These are phyloP conservation scores for Sphenostylis stenocarpa DNA, from an alignment of 306 rosid genomes.

Conservation along the genomic window DNA sequence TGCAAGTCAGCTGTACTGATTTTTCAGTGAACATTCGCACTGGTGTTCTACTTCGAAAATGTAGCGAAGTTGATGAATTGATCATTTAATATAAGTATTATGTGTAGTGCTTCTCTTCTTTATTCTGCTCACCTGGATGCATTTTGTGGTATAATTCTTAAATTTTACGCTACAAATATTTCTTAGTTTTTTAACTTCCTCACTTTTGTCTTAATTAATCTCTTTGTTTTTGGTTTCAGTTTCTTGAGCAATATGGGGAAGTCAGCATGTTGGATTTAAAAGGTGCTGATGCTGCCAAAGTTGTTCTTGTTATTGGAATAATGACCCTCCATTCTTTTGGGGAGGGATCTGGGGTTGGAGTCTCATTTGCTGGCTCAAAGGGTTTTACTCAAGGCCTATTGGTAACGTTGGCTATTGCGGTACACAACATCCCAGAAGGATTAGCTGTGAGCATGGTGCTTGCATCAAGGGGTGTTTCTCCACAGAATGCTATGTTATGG, in stretches of 20 bases:
- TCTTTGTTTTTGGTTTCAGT: constrained; percentile 66
- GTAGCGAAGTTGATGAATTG: constrained; percentile 11
- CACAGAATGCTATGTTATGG: constrained; percentile 98
- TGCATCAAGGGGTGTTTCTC: constrained; percentile 97
- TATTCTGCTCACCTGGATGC: background rate
- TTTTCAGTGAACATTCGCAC: background rate
- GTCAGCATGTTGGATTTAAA: constrained; percentile 98
- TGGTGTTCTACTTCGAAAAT: background rate
- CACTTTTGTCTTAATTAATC: constrained; percentile 26
- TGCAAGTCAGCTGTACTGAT: background rate
- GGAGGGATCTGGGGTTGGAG: constrained; percentile 99
- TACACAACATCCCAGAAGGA: constrained; percentile 99
- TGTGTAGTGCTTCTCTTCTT: background rate
- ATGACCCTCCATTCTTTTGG: constrained; percentile 99
- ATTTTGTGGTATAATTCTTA: background rate
- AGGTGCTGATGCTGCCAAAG: constrained; percentile 97
- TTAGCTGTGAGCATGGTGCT: constrained; percentile 99
- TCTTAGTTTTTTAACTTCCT: constrained; percentile 25
- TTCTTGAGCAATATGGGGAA: constrained; percentile 95
- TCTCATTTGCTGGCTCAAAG: constrained; percentile 96
- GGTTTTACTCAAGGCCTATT: constrained; percentile 96
- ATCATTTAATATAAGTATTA: constrained; percentile 11
- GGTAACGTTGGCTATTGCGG: constrained; percentile 98
- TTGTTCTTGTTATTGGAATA: constrained; percentile 93
- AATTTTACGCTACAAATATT: background rate